These are phyloP conservation scores for Chlamydomonas urium DNA, from an alignment of 139 green algal species.

Conservation along the genomic window DNA sequence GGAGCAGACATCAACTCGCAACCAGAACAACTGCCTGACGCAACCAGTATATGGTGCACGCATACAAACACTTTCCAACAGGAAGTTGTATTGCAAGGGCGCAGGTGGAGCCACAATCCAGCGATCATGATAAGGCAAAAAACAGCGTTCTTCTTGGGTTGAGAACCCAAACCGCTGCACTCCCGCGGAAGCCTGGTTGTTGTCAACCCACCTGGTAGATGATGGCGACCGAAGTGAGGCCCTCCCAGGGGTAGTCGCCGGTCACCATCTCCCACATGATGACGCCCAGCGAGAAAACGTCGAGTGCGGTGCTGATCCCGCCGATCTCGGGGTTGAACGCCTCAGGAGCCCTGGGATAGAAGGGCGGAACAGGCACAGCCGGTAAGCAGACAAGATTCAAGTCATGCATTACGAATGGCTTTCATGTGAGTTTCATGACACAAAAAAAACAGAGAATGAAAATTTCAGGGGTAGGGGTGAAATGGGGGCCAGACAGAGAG, in stretches of 20 bases:
- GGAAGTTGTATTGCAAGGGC: not conserved
- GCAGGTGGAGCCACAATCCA: not conserved
- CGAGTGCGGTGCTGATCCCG: conserved; percentile 30
- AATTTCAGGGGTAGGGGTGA: no score
- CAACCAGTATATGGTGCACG: no score
- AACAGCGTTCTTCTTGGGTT: no score
- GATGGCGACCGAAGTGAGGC: conserved; percentile 36
- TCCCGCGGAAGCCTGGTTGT: not conserved
- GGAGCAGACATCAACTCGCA: no score
- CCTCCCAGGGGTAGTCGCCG: conserved; percentile 28
- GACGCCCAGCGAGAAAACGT: conserved; percentile 41
- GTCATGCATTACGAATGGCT: no score
- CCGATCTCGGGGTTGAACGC: conserved; percentile 41
- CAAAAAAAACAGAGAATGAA: no score
- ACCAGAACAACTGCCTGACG: no score
- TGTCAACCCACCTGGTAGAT: conserved; percentile 39
- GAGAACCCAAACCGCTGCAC: no score
- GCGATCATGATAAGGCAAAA: no score
- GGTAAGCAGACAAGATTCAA: no score
- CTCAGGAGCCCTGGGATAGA: conserved; percentile 37
- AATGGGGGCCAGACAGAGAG: no score
- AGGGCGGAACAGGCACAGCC: not conserved
- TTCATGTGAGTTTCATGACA: no score
- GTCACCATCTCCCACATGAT: conserved; percentile 37
- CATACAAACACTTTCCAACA: not conserved